These are phyloP conservation scores for Austroboletus novae-zelandiae DNA, from an alignment of 1,284 basidiomycete species.

Conservation along the genomic window DNA sequence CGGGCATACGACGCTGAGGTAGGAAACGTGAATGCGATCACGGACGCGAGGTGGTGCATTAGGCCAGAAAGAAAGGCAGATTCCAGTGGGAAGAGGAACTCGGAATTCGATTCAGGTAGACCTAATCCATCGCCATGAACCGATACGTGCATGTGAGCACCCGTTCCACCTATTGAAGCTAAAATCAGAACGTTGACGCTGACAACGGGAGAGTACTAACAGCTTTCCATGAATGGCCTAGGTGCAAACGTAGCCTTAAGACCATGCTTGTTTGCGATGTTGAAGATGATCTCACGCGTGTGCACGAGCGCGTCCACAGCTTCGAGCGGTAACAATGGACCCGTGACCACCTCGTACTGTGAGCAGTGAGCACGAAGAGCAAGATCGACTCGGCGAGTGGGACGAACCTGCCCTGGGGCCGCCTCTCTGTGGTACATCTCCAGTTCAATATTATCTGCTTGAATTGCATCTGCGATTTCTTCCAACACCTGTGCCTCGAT, in stretches of 20 bases:
- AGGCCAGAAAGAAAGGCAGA: conserved; percentile 49
- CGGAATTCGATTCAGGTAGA: not conserved
- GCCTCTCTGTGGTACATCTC: conserved; percentile 62
- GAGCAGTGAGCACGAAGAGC: not conserved
- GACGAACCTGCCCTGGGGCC: conserved; percentile 61
- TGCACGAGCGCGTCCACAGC: conserved; percentile 65
- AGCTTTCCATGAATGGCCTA: conserved; percentile 44
- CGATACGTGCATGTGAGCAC: conserved; percentile 62
- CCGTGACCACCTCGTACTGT: conserved; percentile 66
- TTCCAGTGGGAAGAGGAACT: conserved; percentile 20
- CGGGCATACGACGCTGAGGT: conserved; percentile 60
- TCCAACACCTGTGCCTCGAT: conserved; percentile 44
- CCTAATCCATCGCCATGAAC: conserved; percentile 38
- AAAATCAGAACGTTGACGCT: not conserved
- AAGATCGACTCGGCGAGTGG: not conserved
- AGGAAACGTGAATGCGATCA: conserved; percentile 58
- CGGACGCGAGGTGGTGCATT: conserved; percentile 52
- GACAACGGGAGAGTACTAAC: conserved; percentile 25
- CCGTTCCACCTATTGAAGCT: conserved; percentile 46
- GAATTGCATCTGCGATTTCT: conserved; percentile 51
- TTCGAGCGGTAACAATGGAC: conserved; percentile 60
- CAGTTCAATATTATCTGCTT: conserved; percentile 46
- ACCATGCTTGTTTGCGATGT: conserved; percentile 61
- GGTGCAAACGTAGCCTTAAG: conserved; percentile 66
- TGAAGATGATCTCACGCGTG: conserved; percentile 66